phyloP scores from a whole-genome alignment of 768 basidiomycete species.

The Kwoniella sp. region DNA sequence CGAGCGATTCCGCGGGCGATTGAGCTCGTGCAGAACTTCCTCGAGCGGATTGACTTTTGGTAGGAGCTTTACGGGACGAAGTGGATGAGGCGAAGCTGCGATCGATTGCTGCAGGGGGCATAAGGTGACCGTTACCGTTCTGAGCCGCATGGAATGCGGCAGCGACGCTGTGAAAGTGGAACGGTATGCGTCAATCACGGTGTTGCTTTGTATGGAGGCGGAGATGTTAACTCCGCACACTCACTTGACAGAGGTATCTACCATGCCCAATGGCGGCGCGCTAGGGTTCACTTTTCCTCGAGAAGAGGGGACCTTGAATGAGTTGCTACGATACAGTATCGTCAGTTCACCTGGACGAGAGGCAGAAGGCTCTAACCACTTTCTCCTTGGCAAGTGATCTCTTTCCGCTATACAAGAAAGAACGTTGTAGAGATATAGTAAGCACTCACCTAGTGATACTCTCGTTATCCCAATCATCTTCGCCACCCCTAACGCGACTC shows the following conservation, averaged over 20 bases:
- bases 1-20: constrained; percentile 42
- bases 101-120: constrained; percentile 20
- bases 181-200: no score
- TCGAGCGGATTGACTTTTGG: constrained; percentile 12
- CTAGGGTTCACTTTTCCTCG: constrained; percentile 11
- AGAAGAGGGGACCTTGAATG: constrained; percentile 37
- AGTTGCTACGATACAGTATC: constrained; percentile 2
- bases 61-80: constrained; percentile 19
- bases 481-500: constrained; percentile 23
- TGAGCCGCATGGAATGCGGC: constrained; percentile 48
- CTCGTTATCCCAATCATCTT: constrained; percentile 42
- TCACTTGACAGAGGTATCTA: constrained; percentile 45
- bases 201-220: no score
- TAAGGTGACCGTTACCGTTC: constrained; percentile 21
- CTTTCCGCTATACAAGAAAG: no score
- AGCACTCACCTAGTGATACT: constrained; percentile 36
- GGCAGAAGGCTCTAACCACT: no score
- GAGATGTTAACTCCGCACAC: no score
- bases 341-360: no score
- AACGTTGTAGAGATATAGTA: background rate
- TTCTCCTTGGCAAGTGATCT: no score
- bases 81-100: constrained; percentile 12
- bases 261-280: constrained; percentile 20
- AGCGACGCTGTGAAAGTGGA: constrained; percentile 31
- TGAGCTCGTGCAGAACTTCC: constrained; percentile 27